phyloP scores from a whole-genome alignment of 139 green algal genomes.

The Spirogloea muscicola region DNA sequence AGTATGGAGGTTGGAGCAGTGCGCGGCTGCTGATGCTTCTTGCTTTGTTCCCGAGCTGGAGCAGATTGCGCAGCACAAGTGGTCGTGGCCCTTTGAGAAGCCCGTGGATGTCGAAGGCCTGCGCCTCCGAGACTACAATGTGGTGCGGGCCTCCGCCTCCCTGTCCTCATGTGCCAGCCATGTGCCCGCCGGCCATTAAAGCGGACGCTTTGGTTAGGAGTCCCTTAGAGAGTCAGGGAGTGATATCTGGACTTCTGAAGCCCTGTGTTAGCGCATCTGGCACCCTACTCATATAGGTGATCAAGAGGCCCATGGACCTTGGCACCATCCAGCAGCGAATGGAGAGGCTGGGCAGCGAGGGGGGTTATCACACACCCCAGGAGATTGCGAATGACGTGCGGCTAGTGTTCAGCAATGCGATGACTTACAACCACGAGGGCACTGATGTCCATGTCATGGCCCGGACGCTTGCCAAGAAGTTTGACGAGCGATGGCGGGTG shows the following conservation, averaged over 20 bases:
- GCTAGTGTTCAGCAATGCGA: conserved; percentile 78
- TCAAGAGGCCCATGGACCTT: conserved; percentile 43
- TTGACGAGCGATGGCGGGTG: conserved; percentile 55
- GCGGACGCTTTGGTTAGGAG: too few species aligned
- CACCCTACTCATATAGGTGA: conserved; percentile 20
- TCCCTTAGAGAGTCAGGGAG: too few species aligned
- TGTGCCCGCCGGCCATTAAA: too few species aligned
- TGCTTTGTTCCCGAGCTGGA: too few species aligned
- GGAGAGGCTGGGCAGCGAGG: not conserved
- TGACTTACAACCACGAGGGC: conserved; percentile 72
- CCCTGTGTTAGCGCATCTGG: too few species aligned
- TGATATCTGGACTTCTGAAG: too few species aligned
- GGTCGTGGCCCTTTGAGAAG: conserved; percentile 39
- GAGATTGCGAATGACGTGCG: conserved; percentile 53
- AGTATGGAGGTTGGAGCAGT: too few species aligned
- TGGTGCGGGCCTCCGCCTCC: too few species aligned
- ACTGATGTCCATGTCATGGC: conserved; percentile 82
- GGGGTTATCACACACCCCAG: conserved; percentile 59
- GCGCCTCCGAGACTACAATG: conserved; percentile 29
- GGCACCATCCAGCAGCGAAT: conserved; percentile 27
- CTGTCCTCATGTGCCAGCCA: too few species aligned
- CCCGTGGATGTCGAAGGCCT: conserved; percentile 31
- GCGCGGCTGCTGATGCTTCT: too few species aligned
- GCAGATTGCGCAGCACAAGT: conserved; percentile 37
- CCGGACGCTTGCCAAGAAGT: conserved; percentile 50